A percentile compares a stretch with the other conserved stretches of the same genome.
These are phyloP conservation scores for Punctularia strigosozonata DNA, from an alignment of 768 basidiomycete species.

Conservation along the genomic window DNA sequence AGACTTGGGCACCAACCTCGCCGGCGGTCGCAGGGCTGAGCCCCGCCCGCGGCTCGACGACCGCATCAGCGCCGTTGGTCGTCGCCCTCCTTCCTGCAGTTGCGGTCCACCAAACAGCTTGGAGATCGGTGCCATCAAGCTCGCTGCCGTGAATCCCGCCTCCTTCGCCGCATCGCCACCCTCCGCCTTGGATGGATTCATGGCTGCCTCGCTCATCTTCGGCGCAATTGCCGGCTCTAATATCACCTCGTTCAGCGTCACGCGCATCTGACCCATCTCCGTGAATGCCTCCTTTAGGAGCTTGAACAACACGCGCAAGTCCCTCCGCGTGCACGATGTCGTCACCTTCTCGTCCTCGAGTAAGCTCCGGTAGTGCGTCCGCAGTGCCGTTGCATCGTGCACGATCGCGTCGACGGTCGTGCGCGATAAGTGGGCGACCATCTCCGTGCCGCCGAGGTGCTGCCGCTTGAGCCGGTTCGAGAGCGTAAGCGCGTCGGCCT, in stretches of 20 bases:
- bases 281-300: slow-evolving; percentile 75
- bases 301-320: slow-evolving; percentile 73
- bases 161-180: slow-evolving; percentile 23
- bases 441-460: slow-evolving; percentile 63
- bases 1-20: slow-evolving; percentile 63
- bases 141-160: slow-evolving; percentile 24
- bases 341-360: slow-evolving; percentile 66
- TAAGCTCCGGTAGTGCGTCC: slow-evolving; percentile 58
- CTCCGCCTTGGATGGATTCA: slow-evolving; percentile 46
- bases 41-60: slow-evolving; percentile 12
- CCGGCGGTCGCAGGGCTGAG: too few relatives aligned
- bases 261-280: slow-evolving; percentile 74
- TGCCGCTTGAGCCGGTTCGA: slow-evolving; percentile 88
- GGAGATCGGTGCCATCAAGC: slow-evolving; percentile 82
- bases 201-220: slow-evolving; percentile 58
- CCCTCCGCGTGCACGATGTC: slow-evolving; percentile 57
- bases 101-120: slow-evolving; percentile 49
- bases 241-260: slow-evolving; percentile 78
- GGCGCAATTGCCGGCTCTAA: slow-evolving; percentile 73
- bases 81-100: slow-evolving; percentile 17
- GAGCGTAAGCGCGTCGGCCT: slow-evolving; percentile 79
- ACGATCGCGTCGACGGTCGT: slow-evolving; percentile 68
- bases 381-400: slow-evolving; percentile 56
- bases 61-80: slow-evolving; percentile 10
- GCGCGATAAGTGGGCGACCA: slow-evolving; percentile 78